Conservation (phyloP, 2,329 filamentous ascomycete species). For the Grosmannia clavigera region DNA sequence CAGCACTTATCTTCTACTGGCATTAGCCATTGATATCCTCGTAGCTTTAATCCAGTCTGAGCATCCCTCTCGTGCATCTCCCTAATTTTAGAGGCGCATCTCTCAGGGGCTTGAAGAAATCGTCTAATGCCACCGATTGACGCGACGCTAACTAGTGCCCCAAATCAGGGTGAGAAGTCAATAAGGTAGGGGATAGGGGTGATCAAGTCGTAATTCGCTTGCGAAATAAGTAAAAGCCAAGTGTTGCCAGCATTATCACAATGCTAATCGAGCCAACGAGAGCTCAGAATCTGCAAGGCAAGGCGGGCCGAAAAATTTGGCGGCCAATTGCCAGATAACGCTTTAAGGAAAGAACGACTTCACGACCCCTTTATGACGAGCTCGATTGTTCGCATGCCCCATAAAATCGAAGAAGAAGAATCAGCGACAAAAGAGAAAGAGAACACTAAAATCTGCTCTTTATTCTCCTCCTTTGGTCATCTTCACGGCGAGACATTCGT, state of each 20-base stretch:
- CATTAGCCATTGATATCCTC: background rate
- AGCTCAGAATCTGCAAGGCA: background rate
- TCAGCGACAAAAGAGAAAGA: background rate
- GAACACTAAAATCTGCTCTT: background rate
- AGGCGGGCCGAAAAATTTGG: background rate
- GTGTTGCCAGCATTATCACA: background rate
- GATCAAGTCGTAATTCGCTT: background rate
- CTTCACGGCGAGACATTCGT: background rate
- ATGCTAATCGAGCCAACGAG: background rate
- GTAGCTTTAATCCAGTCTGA: background rate
- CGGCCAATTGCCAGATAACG: background rate
- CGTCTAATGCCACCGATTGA: background rate
- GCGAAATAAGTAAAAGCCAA: no score
- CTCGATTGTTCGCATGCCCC: background rate
- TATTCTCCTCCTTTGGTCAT: background rate
- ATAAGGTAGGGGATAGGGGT: background rate
- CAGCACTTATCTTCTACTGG: no score
- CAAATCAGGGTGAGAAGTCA: background rate
- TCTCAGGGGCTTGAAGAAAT: slow-evolving; percentile 1
- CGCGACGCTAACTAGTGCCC: background rate
- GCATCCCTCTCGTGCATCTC: background rate
- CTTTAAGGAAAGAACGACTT: background rate
- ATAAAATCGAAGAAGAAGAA: background rate
- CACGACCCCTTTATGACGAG: background rate
- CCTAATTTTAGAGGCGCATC: background rate